Base-by-base conservation (phyloP, 495 filamentous ascomycete species). In the Hypoxylon fuscum region DNA sequence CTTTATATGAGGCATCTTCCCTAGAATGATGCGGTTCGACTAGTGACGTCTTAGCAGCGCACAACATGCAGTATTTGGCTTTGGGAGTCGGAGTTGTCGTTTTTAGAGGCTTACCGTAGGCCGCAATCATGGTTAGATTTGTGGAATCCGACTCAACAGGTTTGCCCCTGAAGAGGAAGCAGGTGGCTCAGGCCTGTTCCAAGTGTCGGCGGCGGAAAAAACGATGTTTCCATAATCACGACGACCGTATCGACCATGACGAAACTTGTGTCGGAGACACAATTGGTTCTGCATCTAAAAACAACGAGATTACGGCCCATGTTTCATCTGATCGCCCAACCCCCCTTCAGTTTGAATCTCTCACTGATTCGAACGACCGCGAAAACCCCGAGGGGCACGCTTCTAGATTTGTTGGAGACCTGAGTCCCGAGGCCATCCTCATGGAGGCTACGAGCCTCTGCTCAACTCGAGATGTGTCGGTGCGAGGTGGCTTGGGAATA, bases 361-460 rank as follows among this genome's bases (percentile, higher is more conserved):
- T 58, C 11, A 47, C 44, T 10, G 31, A 54, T 12, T 31, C 40
- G 8, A 41, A 61, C 37, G 43, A 27, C 31, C 31, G 57, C 7
- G 55, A 40, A 37, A 50, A 18, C 34, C 12, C 25, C 2, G 63
- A 69, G n/a, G 44, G 38, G 9, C 69, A 59, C 9, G 40, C 66
- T 1, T 70, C 79, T 12, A 68, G 77, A 1, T 86, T 83, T 42
- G 69, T 83, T 15, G 81, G 82, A 20, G 81, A 85, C 42, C 49
- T 81, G 10, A 84, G 79, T 63, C 82, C 82, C n/a, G 80, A 83
- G 61, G 75, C 77, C 21, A 77, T 82, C 8, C 72, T 85, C 18
- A 73, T 81, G 50, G 75, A 79, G 29, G 77, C 74, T 21, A 77
- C 79, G 18, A 69, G 67, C 46, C 63, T 74, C 25, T 71, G 68